Conservation (phyloP, 2,329 filamentous ascomycete species). For the Seiridium cupressi region DNA sequence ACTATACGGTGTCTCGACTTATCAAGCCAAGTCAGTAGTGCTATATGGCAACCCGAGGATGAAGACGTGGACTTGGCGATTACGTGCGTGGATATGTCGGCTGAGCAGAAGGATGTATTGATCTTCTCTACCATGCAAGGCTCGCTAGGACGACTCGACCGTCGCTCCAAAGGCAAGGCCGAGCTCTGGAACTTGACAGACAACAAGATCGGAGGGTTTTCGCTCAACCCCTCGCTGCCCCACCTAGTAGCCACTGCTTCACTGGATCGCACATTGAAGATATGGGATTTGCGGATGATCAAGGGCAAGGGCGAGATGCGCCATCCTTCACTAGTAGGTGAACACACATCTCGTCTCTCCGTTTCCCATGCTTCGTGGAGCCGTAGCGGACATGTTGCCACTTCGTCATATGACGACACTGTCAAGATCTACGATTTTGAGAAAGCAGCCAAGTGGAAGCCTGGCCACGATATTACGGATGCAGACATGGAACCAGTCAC, state of each 20-base stretch:
- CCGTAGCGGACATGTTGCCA: slow-evolving; percentile 79
- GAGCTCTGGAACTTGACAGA: slow-evolving; percentile 77
- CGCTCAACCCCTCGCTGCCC: slow-evolving; percentile 73
- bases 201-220: slow-evolving; percentile 95
- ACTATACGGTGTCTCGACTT: slow-evolving; percentile 87
- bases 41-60: slow-evolving; percentile 76
- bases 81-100: slow-evolving; percentile 78
- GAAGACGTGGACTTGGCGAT: slow-evolving; percentile 72
- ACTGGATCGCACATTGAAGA: slow-evolving; percentile 81
- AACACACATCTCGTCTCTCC: slow-evolving; percentile 78
- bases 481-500: slow-evolving; percentile 67
- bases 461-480: slow-evolving; percentile 55
- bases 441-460: slow-evolving; percentile 56
- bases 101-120: slow-evolving; percentile 67
- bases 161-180: slow-evolving; percentile 57
- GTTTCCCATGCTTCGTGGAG: slow-evolving; percentile 95
- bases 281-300: slow-evolving; percentile 84
- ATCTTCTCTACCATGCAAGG: slow-evolving; percentile 89
- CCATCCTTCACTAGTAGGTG: slow-evolving; percentile 70
- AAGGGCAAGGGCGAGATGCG: slow-evolving; percentile 58
- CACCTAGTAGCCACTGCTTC: slow-evolving; percentile 88
- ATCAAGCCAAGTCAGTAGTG: slow-evolving; percentile 72
- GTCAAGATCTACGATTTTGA: slow-evolving; percentile 88
- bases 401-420: slow-evolving; percentile 91
- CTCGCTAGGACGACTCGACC: slow-evolving; percentile 76